Percentiles rank a stretch among this genome's conserved stretches.
Evolutionary conservation across 2,329 filamentous ascomycete genomes (phyloP).

Genomic region (Colletotrichum truncatum): DNA sequence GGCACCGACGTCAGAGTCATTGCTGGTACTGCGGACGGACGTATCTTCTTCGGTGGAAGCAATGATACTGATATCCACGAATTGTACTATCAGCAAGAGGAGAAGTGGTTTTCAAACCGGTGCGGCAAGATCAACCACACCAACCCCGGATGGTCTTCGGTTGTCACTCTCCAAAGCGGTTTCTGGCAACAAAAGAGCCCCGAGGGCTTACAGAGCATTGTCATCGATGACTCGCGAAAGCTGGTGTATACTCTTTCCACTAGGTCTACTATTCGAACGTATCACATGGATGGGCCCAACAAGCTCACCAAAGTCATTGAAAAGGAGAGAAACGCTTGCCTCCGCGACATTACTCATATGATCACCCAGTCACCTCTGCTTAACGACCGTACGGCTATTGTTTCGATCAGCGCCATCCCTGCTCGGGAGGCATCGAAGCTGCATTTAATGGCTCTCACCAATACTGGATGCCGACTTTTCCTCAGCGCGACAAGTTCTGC

Average conservation of each 20-base stretch:
- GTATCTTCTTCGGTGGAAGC: slow-evolving; percentile 90
- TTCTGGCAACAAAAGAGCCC: slow-evolving; percentile 60
- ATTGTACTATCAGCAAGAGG: slow-evolving; percentile 95
- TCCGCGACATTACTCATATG: slow-evolving; percentile 86
- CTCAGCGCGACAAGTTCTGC: slow-evolving; percentile 87
- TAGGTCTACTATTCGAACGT: slow-evolving; percentile 88
- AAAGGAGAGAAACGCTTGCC: slow-evolving; percentile 68
- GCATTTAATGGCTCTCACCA: slow-evolving; percentile 89
- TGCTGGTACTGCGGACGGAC: slow-evolving; percentile 82
- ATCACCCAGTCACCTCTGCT: slow-evolving; percentile 79
- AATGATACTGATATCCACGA: slow-evolving; percentile 90
- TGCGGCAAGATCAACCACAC: slow-evolving; percentile 92
- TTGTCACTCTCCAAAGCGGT: slow-evolving; percentile 61
- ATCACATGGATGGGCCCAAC: slow-evolving; percentile 78
- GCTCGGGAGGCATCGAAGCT: slow-evolving; percentile 82
- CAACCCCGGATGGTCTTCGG: slow-evolving; percentile 74
- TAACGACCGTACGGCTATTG: slow-evolving; percentile 74
- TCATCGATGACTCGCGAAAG: slow-evolving; percentile 86
- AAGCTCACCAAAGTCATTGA: slow-evolving; percentile 72
- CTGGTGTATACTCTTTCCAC: slow-evolving; percentile 93
- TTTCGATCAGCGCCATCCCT: slow-evolving; percentile 87
- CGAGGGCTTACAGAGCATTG: slow-evolving; percentile 81
- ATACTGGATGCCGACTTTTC: slow-evolving; percentile 90
- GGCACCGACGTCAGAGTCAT: slow-evolving; percentile 83
- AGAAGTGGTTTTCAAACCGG: slow-evolving; percentile 92